These are phyloP conservation scores for Paramecium pentaurelia DNA, from an alignment of 73 alveolate genomes.

Conservation along the genomic window DNA sequence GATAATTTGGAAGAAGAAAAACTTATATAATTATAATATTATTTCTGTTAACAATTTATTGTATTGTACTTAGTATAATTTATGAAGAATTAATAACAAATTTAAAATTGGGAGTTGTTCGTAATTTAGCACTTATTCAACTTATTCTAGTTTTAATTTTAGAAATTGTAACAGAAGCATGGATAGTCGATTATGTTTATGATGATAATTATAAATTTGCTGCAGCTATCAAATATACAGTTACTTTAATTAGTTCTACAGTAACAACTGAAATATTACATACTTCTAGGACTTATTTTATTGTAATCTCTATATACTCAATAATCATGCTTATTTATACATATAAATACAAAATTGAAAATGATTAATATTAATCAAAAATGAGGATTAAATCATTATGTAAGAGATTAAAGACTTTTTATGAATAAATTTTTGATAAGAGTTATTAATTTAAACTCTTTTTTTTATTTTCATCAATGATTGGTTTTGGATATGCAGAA, in stretches of 20 bases:
- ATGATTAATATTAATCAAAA: neutral
- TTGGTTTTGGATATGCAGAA: constrained; percentile 18
- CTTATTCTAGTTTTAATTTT: neutral
- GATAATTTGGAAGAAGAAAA: neutral
- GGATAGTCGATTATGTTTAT: neutral
- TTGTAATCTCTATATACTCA: neutral
- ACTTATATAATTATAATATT: neutral
- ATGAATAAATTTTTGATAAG: neutral
- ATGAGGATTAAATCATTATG: neutral
- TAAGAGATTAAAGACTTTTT: neutral
- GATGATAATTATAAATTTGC: neutral
- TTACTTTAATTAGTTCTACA: neutral
- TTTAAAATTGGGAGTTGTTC: neutral
- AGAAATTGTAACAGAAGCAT: neutral
- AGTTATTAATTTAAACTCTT: neutral
- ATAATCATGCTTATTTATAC: neutral
- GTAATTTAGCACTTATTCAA: neutral
- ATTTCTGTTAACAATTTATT: neutral
- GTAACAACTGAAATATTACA: neutral
- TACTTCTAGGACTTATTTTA: neutral
- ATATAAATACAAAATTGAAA: neutral
- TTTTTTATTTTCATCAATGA: neutral
- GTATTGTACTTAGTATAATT: neutral
- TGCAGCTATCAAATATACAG: neutral
- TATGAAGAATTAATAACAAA: neutral